These are phyloP conservation scores for Flaveria floridana DNA, from an alignment of 140 eudicot genomes.

Conservation along the genomic window DNA sequence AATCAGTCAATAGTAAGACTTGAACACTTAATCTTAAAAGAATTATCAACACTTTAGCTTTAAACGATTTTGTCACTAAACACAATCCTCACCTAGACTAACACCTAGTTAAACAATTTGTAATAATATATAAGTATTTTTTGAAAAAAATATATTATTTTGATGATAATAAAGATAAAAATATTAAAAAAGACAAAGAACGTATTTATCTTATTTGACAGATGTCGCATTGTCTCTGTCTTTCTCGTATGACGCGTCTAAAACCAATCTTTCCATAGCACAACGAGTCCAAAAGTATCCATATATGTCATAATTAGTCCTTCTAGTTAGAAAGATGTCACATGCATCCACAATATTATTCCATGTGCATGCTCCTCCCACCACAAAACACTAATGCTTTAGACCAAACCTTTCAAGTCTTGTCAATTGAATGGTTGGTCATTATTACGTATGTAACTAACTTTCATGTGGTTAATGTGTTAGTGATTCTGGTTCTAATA, in stretches of 20 bases:
- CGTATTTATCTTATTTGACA: conserved; percentile 10
- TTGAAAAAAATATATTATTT: too few species aligned
- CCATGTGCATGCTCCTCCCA: conserved; percentile 23
- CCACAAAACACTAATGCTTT: conserved; percentile 10
- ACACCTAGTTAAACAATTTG: too few species aligned
- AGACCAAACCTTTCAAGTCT: conserved; percentile 1
- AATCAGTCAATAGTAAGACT: too few species aligned
- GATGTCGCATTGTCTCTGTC: conserved; percentile 22
- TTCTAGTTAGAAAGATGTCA: conserved; percentile 6
- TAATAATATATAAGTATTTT: too few species aligned
- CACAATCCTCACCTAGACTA: too few species aligned
- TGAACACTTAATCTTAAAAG: too few species aligned
- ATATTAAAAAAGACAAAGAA: neutral
- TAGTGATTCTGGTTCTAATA: neutral
- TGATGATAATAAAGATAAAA: too few species aligned
- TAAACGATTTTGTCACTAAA: too few species aligned
- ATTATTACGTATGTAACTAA: conserved; percentile 11
- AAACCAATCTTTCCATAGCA: neutral
- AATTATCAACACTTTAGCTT: too few species aligned
- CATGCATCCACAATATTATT: neutral
- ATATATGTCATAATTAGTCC: conserved; percentile 16
- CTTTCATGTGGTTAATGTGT: neutral
- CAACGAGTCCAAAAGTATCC: conserved; percentile 1
- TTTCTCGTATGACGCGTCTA: conserved; percentile 1
- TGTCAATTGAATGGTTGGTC: conserved; percentile 18